Evolutionary conservation across 2,329 filamentous ascomycete species (phyloP), one percentile per base, ranked within the genome.

Genomic region (Aspergillus ochraceoroseus): DNA sequence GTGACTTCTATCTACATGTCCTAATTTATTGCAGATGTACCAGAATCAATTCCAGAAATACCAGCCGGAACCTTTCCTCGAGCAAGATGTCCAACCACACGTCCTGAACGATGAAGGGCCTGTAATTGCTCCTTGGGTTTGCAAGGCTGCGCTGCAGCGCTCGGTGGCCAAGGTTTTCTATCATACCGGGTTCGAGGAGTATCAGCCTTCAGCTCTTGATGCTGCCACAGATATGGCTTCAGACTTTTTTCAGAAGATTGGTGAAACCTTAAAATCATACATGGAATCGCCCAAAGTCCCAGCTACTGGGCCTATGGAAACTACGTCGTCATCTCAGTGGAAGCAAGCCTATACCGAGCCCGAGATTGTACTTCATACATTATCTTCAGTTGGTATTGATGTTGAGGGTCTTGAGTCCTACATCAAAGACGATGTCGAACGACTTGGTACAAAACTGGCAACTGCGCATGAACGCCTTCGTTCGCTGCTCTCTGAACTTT

Each of bases 21-120:
- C 55, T 48, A 52, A 38, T 22, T 2, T 31, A 9, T n/a, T 9
- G 12, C 54, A 92, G 85, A 85, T 94, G 61, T 98, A 98, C 61
- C 85, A 89, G 58, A 98, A 98, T 58, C 92, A 98, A 63, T 98
- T 98, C 56, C 88, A 90, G 50, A 95, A 95, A 67, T 95, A 94
- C 59, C 87, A 95, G 48, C 85, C 85, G 1, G 83, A 90, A 59
- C 86, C 87, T 0, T 95, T 98, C 48, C 69, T 83, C 12, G 92
- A 98, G 66, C 75, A 79, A 28, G 92, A 96, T 58, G 81, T 92
- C 37, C 83, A 88, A 35, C 79, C 88, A n/a, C 84, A 92, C 59
- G 90, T 95, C 40, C 81, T 92, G 39, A 86, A 86, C 25, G 89
- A 94, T 53, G 82, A 90, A 45, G 87, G 90, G 0, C 84, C 92